These are phyloP conservation scores for Nelumbo lutea DNA, from an alignment of 164 flowering plant species.

Conservation along the genomic window DNA sequence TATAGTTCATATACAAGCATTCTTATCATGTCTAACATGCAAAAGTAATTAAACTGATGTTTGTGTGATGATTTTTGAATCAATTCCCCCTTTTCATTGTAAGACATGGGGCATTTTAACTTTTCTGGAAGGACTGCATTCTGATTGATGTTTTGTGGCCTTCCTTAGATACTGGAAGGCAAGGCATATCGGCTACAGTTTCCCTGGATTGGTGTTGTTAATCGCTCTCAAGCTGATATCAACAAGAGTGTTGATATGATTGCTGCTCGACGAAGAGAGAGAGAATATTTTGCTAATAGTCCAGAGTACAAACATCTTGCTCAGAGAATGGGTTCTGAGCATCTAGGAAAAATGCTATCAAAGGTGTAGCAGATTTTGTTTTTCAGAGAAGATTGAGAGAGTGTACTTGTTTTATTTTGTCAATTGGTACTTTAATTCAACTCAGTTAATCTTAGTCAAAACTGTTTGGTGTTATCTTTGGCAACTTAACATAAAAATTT, in stretches of 20 bases:
- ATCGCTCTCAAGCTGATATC: conserved; percentile 86
- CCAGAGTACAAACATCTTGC: conserved; percentile 72
- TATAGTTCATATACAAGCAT: too few relatives aligned
- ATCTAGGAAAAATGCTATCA: conserved; percentile 75
- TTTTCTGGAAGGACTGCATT: not conserved
- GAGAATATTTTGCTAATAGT: conserved; percentile 60
- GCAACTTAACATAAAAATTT: not conserved
- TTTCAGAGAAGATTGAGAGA: not conserved
- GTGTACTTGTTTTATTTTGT: too few relatives aligned
- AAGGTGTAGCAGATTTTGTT: conserved; percentile 39
- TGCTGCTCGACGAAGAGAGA: conserved; percentile 76
- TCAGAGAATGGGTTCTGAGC: conserved; percentile 80
- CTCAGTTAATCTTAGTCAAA: too few relatives aligned
- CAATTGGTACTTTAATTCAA: too few relatives aligned
- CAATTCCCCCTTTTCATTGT: too few relatives aligned
- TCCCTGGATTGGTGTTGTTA: conserved; percentile 93
- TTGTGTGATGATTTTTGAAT: too few relatives aligned
- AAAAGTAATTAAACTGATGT: too few relatives aligned
- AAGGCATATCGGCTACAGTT: conserved; percentile 59
- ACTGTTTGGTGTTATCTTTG: not conserved
- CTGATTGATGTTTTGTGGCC: not conserved
- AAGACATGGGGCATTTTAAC: not conserved
- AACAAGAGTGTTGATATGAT: conserved; percentile 87
- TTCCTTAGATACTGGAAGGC: conserved; percentile 73
- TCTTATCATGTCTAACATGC: too few relatives aligned